phyloP scores from a whole-genome alignment of 139 green algal genomes.

The Nannochloris sp. region DNA sequence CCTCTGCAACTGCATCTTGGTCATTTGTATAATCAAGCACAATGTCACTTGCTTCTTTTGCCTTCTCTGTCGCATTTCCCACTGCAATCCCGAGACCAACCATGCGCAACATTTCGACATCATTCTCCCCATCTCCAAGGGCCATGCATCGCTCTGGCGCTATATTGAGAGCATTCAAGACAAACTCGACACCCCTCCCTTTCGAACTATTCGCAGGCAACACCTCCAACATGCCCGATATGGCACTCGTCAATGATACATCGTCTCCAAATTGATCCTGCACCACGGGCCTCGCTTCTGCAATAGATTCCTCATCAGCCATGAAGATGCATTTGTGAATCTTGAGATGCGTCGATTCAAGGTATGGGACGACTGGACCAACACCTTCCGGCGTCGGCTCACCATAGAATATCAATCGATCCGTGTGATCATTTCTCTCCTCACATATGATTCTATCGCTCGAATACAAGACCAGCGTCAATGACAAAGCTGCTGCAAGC shows the following conservation, averaged over 20 bases:
- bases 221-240: slow-evolving; percentile 84
- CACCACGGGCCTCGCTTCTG: slow-evolving; percentile 10
- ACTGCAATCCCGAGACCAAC: slow-evolving; percentile 82
- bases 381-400: slow-evolving; percentile 53
- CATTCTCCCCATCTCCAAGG: slow-evolving; percentile 84
- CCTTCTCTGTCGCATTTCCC: slow-evolving; percentile 20
- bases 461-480: slow-evolving; percentile 52
- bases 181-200: slow-evolving; percentile 34
- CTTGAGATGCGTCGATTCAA: slow-evolving; percentile 1
- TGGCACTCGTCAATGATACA: slow-evolving; percentile 45
- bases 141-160: slow-evolving; percentile 49
- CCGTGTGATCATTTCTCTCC: slow-evolving; percentile 50
- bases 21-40: slow-evolving; percentile 63
- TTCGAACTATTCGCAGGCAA: slow-evolving; percentile 64
- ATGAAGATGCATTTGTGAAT: slow-evolving; percentile 70
- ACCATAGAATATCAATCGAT: slow-evolving; percentile 65
- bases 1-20: slow-evolving; percentile 78
- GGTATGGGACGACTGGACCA: slow-evolving; percentile 1
- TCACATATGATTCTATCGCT: slow-evolving; percentile 60
- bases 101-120: slow-evolving; percentile 80
- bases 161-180: slow-evolving; percentile 41
- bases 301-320: slow-evolving; percentile 18
- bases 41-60: slow-evolving; percentile 17
- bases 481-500: slow-evolving; percentile 32
- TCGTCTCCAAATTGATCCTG: slow-evolving; percentile 25